These are phyloP conservation scores for Phytophthora pisi DNA, from an alignment of 352 stramenopile species.

Conservation along the genomic window DNA sequence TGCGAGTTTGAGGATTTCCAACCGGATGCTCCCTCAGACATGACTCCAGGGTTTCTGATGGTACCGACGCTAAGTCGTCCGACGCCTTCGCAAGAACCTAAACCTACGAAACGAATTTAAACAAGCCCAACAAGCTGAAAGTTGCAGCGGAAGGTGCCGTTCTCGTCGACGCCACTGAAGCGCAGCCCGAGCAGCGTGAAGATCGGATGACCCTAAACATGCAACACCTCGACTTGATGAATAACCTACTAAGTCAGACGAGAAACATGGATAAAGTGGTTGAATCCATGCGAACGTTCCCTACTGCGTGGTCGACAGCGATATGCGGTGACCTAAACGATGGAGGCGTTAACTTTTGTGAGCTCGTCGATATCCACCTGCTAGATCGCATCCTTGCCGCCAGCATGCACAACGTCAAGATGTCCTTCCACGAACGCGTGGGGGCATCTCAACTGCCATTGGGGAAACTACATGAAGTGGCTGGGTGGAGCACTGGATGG, in stretches of 20 bases:
- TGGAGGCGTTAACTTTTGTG: neutral
- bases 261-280: neutral
- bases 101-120: neutral
- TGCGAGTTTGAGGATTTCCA: no score
- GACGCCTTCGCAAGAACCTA: no score
- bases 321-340: neutral
- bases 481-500: neutral
- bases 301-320: neutral
- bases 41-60: no score
- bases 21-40: no score
- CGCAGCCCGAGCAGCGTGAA: neutral
- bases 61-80: no score
- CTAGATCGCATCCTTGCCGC: neutral
- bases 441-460: neutral
- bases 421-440: neutral
- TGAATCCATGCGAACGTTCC: neutral
- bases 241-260: neutral
- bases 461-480: neutral
- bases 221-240: neutral
- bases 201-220: neutral
- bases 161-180: neutral
- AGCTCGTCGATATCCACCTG: neutral
- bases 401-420: neutral
- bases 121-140: neutral
- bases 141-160: neutral